Percentiles rank a stretch among this genome's conserved stretches.
phyloP scores from a whole-genome alignment of 164 flowering plant genomes.

The Kingdonia uniflora region DNA sequence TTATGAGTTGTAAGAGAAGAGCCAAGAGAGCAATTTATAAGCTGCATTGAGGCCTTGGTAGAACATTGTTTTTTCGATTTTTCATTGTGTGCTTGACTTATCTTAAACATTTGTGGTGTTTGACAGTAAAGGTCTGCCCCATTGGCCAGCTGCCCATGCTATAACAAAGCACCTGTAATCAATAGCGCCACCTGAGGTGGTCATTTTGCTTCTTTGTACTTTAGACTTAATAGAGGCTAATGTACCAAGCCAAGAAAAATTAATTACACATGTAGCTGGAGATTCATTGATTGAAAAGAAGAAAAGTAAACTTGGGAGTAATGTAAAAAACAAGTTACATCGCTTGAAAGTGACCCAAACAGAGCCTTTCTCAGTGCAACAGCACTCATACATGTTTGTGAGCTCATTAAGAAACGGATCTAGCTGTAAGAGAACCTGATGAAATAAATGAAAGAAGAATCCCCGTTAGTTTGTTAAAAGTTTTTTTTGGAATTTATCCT shows the following conservation, averaged over 20 bases:
- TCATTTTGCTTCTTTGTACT: constrained; percentile 48
- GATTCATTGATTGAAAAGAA: too few species aligned
- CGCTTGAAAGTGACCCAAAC: constrained; percentile 85
- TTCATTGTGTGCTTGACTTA: too few species aligned
- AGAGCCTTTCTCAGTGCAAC: constrained; percentile 55
- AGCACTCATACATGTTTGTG: constrained; percentile 75
- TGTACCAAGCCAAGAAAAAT: constrained; percentile 2
- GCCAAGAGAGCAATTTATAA: too few species aligned
- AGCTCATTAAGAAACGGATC: constrained; percentile 86
- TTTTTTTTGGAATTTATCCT: too few species aligned
- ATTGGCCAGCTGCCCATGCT: too few species aligned
- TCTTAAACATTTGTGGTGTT: too few species aligned
- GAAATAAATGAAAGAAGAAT: not conserved
- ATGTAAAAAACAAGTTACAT: constrained; percentile 25
- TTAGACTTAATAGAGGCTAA: constrained; percentile 71
- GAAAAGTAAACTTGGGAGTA: not conserved
- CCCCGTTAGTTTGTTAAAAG: too few species aligned
- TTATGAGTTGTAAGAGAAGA: too few species aligned
- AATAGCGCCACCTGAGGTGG: constrained; percentile 37
- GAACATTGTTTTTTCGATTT: too few species aligned
- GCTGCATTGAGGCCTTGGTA: too few species aligned
- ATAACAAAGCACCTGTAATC: constrained; percentile 71
- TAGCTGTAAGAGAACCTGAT: constrained; percentile 55
- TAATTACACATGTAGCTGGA: not conserved
- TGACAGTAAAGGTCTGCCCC: too few species aligned